Base-by-base conservation (phyloP, 768 basidiomycete genomes). In the Boletus eberwhitei region DNA sequence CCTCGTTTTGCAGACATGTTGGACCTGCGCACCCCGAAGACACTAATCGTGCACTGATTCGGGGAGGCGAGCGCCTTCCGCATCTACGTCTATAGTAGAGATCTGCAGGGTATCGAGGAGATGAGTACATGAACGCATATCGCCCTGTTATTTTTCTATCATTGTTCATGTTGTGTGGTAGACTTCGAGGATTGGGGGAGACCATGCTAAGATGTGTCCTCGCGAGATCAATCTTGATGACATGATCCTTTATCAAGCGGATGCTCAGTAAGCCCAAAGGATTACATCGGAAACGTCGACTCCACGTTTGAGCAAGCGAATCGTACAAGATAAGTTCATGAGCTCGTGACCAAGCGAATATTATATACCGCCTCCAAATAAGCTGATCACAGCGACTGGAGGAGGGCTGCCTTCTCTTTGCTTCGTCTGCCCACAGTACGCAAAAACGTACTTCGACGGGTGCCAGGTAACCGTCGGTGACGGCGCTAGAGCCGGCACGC, bases 381-480 rank as follows among this genome's bases (percentile, higher is more conserved):
- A 71, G 63, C 88, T 88, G 53, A 92, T 76, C 32, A 87, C 79
- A 11, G 87, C 85, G 1, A 79, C 77, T 21, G 88, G 82, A 16
- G 82, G 79, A 29, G 86, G 84, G 5, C 77, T 80, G 22, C 80
- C 85, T 71, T 90, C 86, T 45, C 79, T 79, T 43, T 74, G 64
- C 59, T 84, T 85, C 4, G 84, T 87, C 62, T 90, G 88, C 3
- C 88, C 89, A 64, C 88, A 90, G 60, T 89, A 91, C 3, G 89
- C 89, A 50, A 90, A 80, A n/a, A 85, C 80, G 60, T 88, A 84
- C 70, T 84, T 87, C 7, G 86, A 88, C 5, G 90, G 89, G 68
- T 91, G 90, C 89, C 89, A 91, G 2, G 83, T 73, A 3, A 92
- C 89, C 1, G 87, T 85, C 5, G 85, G 83, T n/a, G 88, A 82